Base-by-base conservation (phyloP, 2,329 filamentous ascomycete genomes). In the Clarireedia sp. region DNA sequence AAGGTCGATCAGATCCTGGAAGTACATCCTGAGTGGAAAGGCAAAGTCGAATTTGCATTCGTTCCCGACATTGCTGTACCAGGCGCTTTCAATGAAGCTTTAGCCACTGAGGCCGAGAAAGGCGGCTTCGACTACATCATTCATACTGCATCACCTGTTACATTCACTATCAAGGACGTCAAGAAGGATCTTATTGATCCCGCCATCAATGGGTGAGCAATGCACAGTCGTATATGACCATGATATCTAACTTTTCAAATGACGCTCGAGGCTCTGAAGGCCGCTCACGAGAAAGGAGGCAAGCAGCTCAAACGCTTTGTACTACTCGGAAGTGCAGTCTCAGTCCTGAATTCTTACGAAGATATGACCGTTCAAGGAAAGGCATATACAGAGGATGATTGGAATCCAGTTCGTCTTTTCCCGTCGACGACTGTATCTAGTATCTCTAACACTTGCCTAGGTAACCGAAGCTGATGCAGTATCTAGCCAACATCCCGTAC, bases 61-160 rank as follows among this genome's bases (percentile, higher is more conserved):
- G 85, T 92, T 16, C 76, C 81, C 41, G 86, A 94, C 60, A 82
- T 94, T 59, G 82, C 84, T 0, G 68, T 81, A 60, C 76, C 81
- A 14, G 79, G 78, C 19, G 86, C 86, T 21, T 92, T 92, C 62
- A 78, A 86, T 55, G 69, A 78, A 67, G 65, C 75, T 26, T 55
- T 68, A 54, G 26, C 17, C 9, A 21, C 19, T 5, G 66, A 70
- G 2, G 57, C 70, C 0, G 87, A 90, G 61, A 82, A 87, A 63
- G 82, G 78, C 48, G 85, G 50, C 17, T 59, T 60, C 24, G 52
- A 56, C 33, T 60, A 56, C 37, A 45, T 91, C 53, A 76, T 89
- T 51, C 85, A 89, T 68, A 87, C 85, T 3, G 85, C 86, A 1
- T 85, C 81, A 0, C 87, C 61, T 2, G 70, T 73, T 57, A 63